phyloP scores from a whole-genome alignment of 306 rosid genomes.

The Mimosa bimucronata region DNA sequence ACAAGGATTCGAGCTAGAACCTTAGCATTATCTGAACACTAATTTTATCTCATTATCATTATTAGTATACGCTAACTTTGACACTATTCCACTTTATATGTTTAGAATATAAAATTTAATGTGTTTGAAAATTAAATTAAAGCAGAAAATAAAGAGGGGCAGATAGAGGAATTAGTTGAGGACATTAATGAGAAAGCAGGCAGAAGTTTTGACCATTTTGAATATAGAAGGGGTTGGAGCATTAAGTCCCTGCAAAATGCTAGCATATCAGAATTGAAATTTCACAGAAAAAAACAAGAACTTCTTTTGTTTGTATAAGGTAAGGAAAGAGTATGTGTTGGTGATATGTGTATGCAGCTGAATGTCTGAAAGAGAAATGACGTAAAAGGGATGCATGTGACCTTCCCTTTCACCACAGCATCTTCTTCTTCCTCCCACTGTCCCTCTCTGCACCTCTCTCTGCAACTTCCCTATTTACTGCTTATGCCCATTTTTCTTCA shows the following conservation, averaged over 20 bases:
- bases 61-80: too few species aligned
- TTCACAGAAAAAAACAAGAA: not conserved
- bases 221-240: not conserved
- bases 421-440: not conserved
- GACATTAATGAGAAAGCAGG: not conserved
- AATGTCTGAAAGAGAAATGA: conserved; percentile 1
- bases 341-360: not conserved
- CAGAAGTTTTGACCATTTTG: not conserved
- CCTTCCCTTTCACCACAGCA: not conserved
- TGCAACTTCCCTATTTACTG: not conserved
- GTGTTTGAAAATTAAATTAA: not conserved
- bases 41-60: too few species aligned
- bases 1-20: not conserved
- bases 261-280: not conserved
- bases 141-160: not conserved
- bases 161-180: not conserved
- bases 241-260: not conserved
- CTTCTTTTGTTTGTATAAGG: not conserved
- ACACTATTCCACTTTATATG: too few species aligned
- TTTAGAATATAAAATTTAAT: not conserved
- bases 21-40: not conserved
- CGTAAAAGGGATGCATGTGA: not conserved
- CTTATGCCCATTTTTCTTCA: not conserved
- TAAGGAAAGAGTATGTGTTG: not conserved
- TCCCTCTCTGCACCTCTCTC: not conserved